These are phyloP conservation scores for Kandelia obovata DNA, from an alignment of 345 rosid genomes.

Conservation along the genomic window DNA sequence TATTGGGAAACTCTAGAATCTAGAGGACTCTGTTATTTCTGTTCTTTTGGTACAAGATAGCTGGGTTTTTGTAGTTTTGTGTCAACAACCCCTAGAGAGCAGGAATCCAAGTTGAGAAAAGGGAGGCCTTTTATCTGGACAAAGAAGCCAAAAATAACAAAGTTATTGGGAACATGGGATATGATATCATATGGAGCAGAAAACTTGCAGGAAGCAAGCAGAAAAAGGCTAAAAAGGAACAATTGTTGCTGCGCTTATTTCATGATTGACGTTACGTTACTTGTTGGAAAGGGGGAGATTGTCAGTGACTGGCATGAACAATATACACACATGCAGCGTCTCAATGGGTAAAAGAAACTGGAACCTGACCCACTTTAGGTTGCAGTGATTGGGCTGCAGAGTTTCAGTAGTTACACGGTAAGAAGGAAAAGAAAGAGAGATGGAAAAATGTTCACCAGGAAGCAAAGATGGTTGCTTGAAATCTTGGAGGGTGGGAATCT, in stretches of 20 bases:
- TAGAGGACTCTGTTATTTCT: neutral
- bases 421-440: neutral
- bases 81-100: constrained; percentile 1
- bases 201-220: constrained; percentile 23
- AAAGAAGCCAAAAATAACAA: constrained; percentile 1
- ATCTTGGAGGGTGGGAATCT: constrained; percentile 17
- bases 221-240: constrained; percentile 9
- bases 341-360: constrained; percentile 4
- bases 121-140: constrained; percentile 13
- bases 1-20: constrained; percentile 10
- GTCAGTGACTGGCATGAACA: constrained; percentile 31
- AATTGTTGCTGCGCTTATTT: constrained; percentile 27
- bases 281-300: neutral
- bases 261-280: constrained; percentile 18
- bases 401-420: constrained; percentile 1
- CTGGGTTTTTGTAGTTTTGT: constrained; percentile 9
- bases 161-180: constrained; percentile 12
- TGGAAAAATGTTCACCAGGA: too few species aligned
- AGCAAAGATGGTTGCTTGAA: constrained; percentile 10
- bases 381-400: constrained; percentile 12
- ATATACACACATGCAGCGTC: constrained; percentile 18
- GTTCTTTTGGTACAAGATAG: neutral
- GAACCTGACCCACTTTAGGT: constrained; percentile 21
- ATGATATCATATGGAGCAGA: constrained; percentile 9
- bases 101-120: constrained; percentile 19